Base-by-base conservation (phyloP, 2,329 filamentous ascomycete species). In the Neonectria magnoliae region DNA sequence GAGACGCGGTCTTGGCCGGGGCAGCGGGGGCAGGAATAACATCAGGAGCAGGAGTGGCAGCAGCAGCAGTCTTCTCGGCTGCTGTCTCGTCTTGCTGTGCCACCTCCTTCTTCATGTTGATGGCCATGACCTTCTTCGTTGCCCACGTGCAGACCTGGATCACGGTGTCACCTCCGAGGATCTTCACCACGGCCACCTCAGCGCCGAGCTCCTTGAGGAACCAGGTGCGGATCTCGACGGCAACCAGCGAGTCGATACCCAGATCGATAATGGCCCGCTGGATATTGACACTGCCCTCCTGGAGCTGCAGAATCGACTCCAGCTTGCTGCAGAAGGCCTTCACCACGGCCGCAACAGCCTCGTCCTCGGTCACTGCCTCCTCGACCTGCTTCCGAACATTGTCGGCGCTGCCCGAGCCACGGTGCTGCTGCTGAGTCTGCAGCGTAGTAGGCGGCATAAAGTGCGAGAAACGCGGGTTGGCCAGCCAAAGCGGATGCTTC, bases 131-230 rank as follows among this genome's bases (percentile, higher is more conserved):
- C 42, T 64, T 64, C 47, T 65, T 65, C 14, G 62, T 61, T 2
- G 62, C 62, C 57, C 57, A 65, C 3, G 53, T 65, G 16, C 57
- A 62, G 11, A 65, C 51, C 25, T 63, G 60, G 13, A 63, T 31
- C 20, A 63, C 60, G 5, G 54, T 63, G 13, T 63, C 60, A 8
- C 79, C 80, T 1, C 73, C 70, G 2, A 75, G 38, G 18, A 77
- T 67, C 62, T 82, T 83, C 4, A 85, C 72, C 0, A 85, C 78
- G 0, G 83, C 80, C 1, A 86, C 76, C 50, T 85, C 80, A 0
- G 80, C 73, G 0, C 79, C 62, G 0, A 85, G 53, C 38, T 81
- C 74, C 62, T 83, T 83, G 18, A 80, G 47, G 65, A 85, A 83
- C 84, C 84, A 87, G 2, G 80, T 74, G 1, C 83, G 80, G 4